phyloP scores from a whole-genome alignment of 305 asterid genomes.

The Plantago coronopus region DNA sequence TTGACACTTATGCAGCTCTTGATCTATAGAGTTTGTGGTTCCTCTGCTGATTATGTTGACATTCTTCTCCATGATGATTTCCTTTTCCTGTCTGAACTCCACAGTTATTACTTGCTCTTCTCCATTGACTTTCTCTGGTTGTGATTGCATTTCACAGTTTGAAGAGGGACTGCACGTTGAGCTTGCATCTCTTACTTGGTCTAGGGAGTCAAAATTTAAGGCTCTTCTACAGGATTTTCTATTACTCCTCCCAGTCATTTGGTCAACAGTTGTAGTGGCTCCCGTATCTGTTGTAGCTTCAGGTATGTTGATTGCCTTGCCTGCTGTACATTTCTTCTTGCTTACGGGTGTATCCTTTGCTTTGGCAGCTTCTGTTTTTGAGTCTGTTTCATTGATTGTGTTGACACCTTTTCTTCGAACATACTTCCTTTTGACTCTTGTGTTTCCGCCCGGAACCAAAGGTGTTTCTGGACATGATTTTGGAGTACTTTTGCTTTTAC shows the following conservation, averaged over 20 bases:
- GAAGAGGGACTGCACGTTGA: constrained; percentile 32
- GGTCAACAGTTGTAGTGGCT: constrained; percentile 24
- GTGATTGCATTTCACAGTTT: constrained; percentile 24
- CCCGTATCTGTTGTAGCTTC: constrained; percentile 35
- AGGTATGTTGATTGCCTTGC: constrained; percentile 31
- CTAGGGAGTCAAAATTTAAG: constrained; percentile 48
- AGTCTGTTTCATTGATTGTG: constrained; percentile 27
- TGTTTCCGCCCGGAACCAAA: constrained; percentile 31
- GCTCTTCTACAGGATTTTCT: constrained; percentile 62
- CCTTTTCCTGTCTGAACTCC: constrained; percentile 26
- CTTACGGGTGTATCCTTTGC: constrained; percentile 28
- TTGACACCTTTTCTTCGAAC: constrained; percentile 38
- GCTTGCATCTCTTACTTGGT: constrained; percentile 38
- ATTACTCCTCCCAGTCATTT: constrained; percentile 25
- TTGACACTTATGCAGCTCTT: constrained; percentile 24
- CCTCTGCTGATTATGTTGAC: constrained; percentile 28
- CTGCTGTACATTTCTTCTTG: constrained; percentile 34
- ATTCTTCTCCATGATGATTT: constrained; percentile 27
- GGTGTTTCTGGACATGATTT: constrained; percentile 41
- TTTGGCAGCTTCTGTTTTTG: constrained; percentile 26
- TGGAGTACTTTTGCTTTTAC: constrained; percentile 45
- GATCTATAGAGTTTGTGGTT: constrained; percentile 26
- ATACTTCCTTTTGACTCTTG: constrained; percentile 49
- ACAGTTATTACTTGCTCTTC: constrained; percentile 27
- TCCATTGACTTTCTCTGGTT: constrained; percentile 28